Base-by-base conservation (phyloP, 2,329 filamentous ascomycete genomes). In the Xylariaceae sp. region DNA sequence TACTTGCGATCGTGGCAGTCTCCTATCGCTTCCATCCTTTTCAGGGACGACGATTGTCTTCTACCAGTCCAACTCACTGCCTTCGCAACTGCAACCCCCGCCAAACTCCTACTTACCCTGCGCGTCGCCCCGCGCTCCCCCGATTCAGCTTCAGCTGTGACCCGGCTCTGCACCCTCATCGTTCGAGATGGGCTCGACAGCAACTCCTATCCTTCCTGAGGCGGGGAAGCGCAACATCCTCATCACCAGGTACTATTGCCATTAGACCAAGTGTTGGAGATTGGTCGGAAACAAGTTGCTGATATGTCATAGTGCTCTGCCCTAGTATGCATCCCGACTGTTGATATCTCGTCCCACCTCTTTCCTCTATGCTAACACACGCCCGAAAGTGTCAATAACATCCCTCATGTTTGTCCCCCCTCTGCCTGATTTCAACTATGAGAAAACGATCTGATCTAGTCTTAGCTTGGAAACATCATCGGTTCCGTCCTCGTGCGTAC, bases 211-310 rank as follows among this genome's bases (percentile, higher is more conserved):
- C 56, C 71, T 89, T 59, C 88, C 88, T 59, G 72, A 83, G 64
- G 75, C 83, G 68, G 88, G 87, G 61, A 86, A 96, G 78, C 82
- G 86, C 64, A 97, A 97, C 71, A 84, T 95, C 63, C 82, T 97
- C 57, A 86, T 97, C 64, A 96, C 93, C 41, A 28, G 22, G 22
- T 28, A 28, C 22, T 7, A 28, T 5, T 28, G 22, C 22, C 7
- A 28, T 28, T 7, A 28, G 22, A 28, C 22, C 7, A 28, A 28
- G 22, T 7, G 22, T 28, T 28, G 22, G n/a, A n/a, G n/a, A 28
- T 28, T 7, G n/a, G n/a, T n/a, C n/a, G n/a, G n/a, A n/a, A n/a
- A 5, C 22, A 4, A 28, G 4, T 28, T 28, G 22, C 22, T 28
- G 7, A 28, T 28, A 28, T 7, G 22, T 28, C 4, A 7, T 28